Evolutionary conservation across 208 protist genomes (phyloP).

Genomic region (Trypanosoma mega): DNA sequence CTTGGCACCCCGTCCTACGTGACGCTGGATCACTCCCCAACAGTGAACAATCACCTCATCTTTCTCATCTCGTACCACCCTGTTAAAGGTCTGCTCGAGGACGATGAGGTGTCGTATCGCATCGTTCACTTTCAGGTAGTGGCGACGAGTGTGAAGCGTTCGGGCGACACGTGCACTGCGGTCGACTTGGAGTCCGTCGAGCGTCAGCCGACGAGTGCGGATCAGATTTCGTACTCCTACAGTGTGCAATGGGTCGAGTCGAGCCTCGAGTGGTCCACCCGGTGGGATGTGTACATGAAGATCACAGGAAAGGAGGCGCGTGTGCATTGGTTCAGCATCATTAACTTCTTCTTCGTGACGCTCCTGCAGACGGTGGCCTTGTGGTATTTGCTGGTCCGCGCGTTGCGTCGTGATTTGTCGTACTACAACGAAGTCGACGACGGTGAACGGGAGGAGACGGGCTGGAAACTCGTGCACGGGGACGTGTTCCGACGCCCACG

Average conservation of each 20-base stretch:
- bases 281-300: slow-evolving; percentile 94
- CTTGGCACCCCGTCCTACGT: slow-evolving; percentile 17
- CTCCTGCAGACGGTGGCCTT: slow-evolving; percentile 93
- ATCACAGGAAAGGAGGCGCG: slow-evolving; percentile 41
- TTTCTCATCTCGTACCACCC: slow-evolving; percentile 38
- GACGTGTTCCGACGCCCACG: slow-evolving; percentile 94
- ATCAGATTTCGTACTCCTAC: slow-evolving; percentile 50
- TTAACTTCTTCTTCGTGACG: slow-evolving; percentile 95
- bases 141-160: slow-evolving; percentile 28
- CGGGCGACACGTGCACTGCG: neutral
- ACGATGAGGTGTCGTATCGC: slow-evolving; percentile 22
- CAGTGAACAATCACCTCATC: slow-evolving; percentile 41
- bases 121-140: slow-evolving; percentile 41
- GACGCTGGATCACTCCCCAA: neutral
- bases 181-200: neutral
- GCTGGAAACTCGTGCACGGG: slow-evolving; percentile 94
- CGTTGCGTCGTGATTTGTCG: slow-evolving; percentile 89
- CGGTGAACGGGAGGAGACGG: slow-evolving; percentile 81
- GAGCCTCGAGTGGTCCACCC: slow-evolving; percentile 87
- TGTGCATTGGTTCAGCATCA: slow-evolving; percentile 95
- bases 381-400: slow-evolving; percentile 94
- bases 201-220: neutral
- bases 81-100: slow-evolving; percentile 1
- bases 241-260: slow-evolving; percentile 53
- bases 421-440: slow-evolving; percentile 83